phyloP scores from a whole-genome alignment of 306 rosid genomes.

The Vigna hirtella region DNA sequence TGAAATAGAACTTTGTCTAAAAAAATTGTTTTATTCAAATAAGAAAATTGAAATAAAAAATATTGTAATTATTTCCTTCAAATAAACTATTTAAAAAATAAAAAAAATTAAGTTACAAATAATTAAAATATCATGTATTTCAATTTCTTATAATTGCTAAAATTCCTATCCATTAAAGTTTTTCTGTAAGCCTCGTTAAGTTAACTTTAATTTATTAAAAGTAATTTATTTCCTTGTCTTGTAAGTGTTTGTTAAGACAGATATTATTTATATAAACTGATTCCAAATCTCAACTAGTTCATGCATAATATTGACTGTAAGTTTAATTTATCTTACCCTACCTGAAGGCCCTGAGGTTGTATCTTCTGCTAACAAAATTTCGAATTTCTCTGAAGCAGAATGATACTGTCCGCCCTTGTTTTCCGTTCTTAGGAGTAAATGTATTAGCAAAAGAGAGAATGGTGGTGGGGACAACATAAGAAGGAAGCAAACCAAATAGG shows the following conservation, averaged over 20 bases:
- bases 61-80: no score
- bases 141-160: no score
- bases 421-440: conserved; percentile 2
- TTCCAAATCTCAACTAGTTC: not conserved
- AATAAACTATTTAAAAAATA: no score
- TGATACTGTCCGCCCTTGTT: conserved; percentile 36
- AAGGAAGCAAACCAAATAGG: conserved; percentile 34
- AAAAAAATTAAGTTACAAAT: no score
- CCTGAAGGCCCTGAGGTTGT: not conserved
- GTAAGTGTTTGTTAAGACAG: not conserved
- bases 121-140: no score
- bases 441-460: not conserved
- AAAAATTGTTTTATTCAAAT: no score
- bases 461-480: conserved; percentile 22
- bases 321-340: not conserved
- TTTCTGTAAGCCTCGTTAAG: no score
- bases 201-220: not conserved
- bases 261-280: not conserved
- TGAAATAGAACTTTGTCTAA: no score
- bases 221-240: not conserved
- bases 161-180: no score
- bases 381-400: not conserved
- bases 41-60: no score
- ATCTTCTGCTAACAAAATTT: conserved; percentile 9
- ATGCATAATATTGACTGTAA: not conserved